Evolutionary conservation across 2,329 filamentous ascomycete genomes (phyloP).

Genomic region (Ambrosiella xylebori): DNA sequence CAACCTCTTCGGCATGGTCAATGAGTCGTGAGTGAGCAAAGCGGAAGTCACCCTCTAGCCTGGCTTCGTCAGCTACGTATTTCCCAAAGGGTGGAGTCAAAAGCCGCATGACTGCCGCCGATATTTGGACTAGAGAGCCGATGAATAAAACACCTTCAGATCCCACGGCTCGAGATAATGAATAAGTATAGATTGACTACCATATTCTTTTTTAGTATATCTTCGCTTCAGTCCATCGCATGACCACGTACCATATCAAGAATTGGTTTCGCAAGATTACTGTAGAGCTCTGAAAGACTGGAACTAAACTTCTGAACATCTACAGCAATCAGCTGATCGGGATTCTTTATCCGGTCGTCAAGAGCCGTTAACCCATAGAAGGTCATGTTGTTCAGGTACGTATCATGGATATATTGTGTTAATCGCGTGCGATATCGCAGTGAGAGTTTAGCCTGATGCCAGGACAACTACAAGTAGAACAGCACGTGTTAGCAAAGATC

Average conservation of each 20-base stretch:
- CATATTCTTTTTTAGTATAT: slow-evolving; percentile 12
- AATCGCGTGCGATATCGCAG: slow-evolving; percentile 83
- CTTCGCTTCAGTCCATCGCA: slow-evolving; percentile 13
- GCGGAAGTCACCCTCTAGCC: slow-evolving; percentile 86
- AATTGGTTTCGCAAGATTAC: slow-evolving; percentile 85
- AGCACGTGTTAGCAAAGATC: neutral
- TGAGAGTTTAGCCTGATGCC: slow-evolving; percentile 89
- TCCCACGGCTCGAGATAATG: slow-evolving; percentile 83
- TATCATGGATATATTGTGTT: slow-evolving; percentile 88
- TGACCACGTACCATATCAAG: slow-evolving; percentile 61
- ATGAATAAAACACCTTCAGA: slow-evolving; percentile 92
- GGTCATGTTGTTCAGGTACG: slow-evolving; percentile 92
- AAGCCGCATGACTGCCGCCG: slow-evolving; percentile 80
- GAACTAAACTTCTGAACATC: slow-evolving; percentile 95
- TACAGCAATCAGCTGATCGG: slow-evolving; percentile 90
- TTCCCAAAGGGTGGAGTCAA: slow-evolving; percentile 92
- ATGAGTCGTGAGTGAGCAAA: slow-evolving; percentile 91
- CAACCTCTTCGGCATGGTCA: slow-evolving; percentile 89
- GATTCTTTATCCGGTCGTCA: slow-evolving; percentile 96
- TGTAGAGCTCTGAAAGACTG: slow-evolving; percentile 85
- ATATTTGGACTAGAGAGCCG: slow-evolving; percentile 83
- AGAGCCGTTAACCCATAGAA: slow-evolving; percentile 93
- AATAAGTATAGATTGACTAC: slow-evolving; percentile 79
- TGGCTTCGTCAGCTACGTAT: slow-evolving; percentile 91
- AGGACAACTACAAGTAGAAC: slow-evolving; percentile 55